phyloP scores from a whole-genome alignment of 306 rosid species.

The Prunus persica region DNA sequence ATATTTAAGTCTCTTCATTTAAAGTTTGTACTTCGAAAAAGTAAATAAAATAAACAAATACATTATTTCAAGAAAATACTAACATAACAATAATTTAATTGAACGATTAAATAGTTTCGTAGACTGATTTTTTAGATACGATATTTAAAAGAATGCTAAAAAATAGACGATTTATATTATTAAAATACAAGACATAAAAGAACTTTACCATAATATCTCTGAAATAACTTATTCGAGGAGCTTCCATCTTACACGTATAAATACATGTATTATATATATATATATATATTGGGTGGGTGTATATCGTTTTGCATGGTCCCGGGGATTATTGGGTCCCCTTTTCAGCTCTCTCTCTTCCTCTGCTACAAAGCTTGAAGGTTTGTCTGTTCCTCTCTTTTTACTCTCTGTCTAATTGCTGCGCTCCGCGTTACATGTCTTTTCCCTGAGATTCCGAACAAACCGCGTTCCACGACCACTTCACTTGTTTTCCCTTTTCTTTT shows the following conservation, averaged over 20 bases:
- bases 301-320: not conserved
- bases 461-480: slow-evolving; percentile 24
- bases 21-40: no score
- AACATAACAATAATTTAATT: no score
- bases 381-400: slow-evolving; percentile 10
- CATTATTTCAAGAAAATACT: no score
- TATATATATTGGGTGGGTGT: not conserved
- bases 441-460: slow-evolving; percentile 23
- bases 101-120: no score
- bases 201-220: no score
- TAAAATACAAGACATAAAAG: no score
- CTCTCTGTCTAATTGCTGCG: not conserved
- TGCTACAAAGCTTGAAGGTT: not conserved
- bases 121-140: no score
- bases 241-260: not conserved
- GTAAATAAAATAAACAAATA: no score
- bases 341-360: not conserved
- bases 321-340: not conserved
- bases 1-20: no score
- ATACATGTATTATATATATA: not conserved
- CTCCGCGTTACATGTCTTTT: slow-evolving; percentile 39
- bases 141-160: no score
- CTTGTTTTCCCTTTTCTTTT: not conserved
- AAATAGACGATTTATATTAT: no score
- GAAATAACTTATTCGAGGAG: no score